These are phyloP conservation scores for Pholiota adiposa DNA, from an alignment of 1,284 basidiomycete species.

Conservation along the genomic window DNA sequence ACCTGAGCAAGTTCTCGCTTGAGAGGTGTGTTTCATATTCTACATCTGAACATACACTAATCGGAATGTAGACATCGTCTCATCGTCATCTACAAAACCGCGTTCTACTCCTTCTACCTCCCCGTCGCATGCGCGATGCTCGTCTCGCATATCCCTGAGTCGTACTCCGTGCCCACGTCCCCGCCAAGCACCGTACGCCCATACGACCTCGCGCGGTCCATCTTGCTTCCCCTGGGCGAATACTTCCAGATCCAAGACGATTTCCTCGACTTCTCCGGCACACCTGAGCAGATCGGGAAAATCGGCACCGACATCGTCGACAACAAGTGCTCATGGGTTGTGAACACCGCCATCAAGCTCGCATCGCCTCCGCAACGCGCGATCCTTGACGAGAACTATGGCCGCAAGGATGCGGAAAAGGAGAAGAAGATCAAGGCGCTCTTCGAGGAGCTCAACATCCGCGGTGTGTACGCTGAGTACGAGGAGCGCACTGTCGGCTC, in stretches of 20 bases:
- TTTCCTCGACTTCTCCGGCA: conserved; percentile 92
- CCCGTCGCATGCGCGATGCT: conserved; percentile 95
- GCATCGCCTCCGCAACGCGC: conserved; percentile 58
- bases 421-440: conserved; percentile 76
- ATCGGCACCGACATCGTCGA: conserved; percentile 98
- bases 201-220: conserved; percentile 82
- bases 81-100: conserved; percentile 98
- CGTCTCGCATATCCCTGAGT: conserved; percentile 71
- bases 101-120: conserved; percentile 98
- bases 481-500: conserved; percentile 77
- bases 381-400: conserved; percentile 83
- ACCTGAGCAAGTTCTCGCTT: conserved; percentile 87
- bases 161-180: conserved; percentile 36
- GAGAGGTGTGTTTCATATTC: conserved; percentile 58
- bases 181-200: conserved; percentile 44
- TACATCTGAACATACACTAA: background rate
- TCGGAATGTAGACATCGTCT: conserved; percentile 72
- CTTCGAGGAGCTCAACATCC: conserved; percentile 76
- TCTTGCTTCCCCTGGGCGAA: conserved; percentile 93
- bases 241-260: conserved; percentile 99
- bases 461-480: conserved; percentile 74
- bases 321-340: conserved; percentile 98
- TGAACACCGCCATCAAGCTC: conserved; percentile 84
- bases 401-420: conserved; percentile 66
- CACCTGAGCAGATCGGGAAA: conserved; percentile 94